Evolutionary conservation across 2,329 filamentous ascomycete genomes (phyloP), one percentile per base, ranked within the genome.

Genomic region (Didymella glomerata): DNA sequence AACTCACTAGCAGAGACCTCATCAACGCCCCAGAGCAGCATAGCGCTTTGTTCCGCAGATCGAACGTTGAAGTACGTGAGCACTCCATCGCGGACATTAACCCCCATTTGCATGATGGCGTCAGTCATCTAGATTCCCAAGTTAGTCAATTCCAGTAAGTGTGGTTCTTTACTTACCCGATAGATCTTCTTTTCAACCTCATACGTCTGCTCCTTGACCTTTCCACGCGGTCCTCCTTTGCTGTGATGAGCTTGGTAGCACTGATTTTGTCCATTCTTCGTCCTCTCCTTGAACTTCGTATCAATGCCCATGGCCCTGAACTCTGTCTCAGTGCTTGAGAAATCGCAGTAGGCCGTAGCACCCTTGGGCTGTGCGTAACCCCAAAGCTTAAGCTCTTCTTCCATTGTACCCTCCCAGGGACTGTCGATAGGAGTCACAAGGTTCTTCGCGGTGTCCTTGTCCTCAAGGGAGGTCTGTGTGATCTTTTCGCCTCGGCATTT

Each of bases 21-120:
- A 1, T 24, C 42, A 1, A 49, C 44, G 1, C 9, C 11, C 55
- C 55, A 58, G 8, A 7, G 4, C 10, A 4, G n/a, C 5, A 8
- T n/a, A 16, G 55, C 55, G 18, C 36, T 38, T n/a, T 16, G 11
- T 7, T 40, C 45, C 4, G 55, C 49, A 20, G 55, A 58, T 14
- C 13, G 22, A 24, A 58, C 38, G 8, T 58, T 53, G 36, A 58
- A 25, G n/a, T 53, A 53, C 2, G 49, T 24, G 13, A 58, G 1
- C 14, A 58, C 18, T 22, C 55, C 55, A 34, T 53, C 38, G 13
- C 45, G 55, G 30, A 45, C 55, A 10, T 58, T 58, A n/a, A 58
- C 49, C 1, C 44, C 55, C 4, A 58, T 45, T n/a, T 53, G 49
- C 9, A 40, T 20, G 32, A 36, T 40, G 9, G 55, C 44, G 4